phyloP scores from a whole-genome alignment of 306 rosid genomes.

The Oemleria cerasiformis region DNA sequence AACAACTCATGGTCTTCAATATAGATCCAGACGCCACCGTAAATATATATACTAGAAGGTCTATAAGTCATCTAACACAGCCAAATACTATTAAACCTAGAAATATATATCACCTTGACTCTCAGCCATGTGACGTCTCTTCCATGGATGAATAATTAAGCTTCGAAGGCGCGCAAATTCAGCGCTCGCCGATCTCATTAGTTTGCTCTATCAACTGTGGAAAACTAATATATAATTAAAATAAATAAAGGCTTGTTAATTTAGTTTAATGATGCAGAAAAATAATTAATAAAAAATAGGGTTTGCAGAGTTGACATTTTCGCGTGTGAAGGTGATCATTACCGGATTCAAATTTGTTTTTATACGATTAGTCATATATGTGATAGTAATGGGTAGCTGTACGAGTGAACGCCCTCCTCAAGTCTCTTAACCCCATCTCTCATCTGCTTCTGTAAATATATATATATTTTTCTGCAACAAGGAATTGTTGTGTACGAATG shows the following conservation, averaged over 20 bases:
- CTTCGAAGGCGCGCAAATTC: slow-evolving; percentile 33
- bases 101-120: slow-evolving; percentile 24
- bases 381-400: slow-evolving; percentile 22
- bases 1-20: slow-evolving; percentile 1
- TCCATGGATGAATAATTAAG: slow-evolving; percentile 37
- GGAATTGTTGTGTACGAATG: not conserved
- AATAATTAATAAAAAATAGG: slow-evolving; percentile 15
- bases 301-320: slow-evolving; percentile 58
- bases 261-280: not conserved
- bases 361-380: slow-evolving; percentile 16
- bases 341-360: slow-evolving; percentile 25
- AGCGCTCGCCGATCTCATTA: slow-evolving; percentile 23
- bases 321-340: slow-evolving; percentile 23
- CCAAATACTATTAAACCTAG: not conserved
- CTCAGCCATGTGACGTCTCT: slow-evolving; percentile 35
- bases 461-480: slow-evolving; percentile 9
- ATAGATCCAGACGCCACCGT: not conserved
- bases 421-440: slow-evolving; percentile 1
- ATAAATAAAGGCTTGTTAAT: not conserved
- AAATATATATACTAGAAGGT: not conserved
- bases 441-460: not conserved
- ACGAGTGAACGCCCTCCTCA: too few species aligned
- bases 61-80: not conserved
- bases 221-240: not conserved
- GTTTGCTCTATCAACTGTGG: slow-evolving; percentile 23